Evolutionary conservation across 2,329 filamentous ascomycete genomes (phyloP).

Genomic region (Diaporthe destruens): DNA sequence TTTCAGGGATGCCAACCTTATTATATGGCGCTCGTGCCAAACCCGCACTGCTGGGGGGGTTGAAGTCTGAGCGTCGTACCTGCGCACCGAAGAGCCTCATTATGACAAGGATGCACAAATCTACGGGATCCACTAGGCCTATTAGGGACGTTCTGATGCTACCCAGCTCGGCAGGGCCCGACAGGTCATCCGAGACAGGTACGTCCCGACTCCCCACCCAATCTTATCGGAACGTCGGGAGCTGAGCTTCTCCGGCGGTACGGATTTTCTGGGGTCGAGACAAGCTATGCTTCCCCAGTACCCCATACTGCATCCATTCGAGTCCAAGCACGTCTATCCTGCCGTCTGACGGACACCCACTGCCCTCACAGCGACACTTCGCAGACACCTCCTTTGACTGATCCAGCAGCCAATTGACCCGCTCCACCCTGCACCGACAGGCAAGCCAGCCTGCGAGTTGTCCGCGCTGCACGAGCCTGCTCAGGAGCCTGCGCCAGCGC

Average conservation of each 20-base stretch:
- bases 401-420: background rate
- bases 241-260: constrained; percentile 32
- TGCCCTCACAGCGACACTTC: background rate
- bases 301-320: background rate
- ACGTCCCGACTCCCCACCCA: constrained; percentile 8
- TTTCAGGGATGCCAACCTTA: too few species aligned
- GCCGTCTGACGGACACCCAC: constrained; percentile 13
- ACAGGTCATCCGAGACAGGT: constrained; percentile 30
- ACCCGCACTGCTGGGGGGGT: background rate
- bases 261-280: constrained; percentile 33
- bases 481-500: background rate
- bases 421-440: background rate
- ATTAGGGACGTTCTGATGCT: constrained; percentile 13
- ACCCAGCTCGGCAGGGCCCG: constrained; percentile 34
- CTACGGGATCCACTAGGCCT: constrained; percentile 16
- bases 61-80: constrained; percentile 29
- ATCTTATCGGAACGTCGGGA: constrained; percentile 24
- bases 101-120: constrained; percentile 24
- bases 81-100: constrained; percentile 25
- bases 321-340: constrained; percentile 23
- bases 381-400: background rate
- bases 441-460: background rate
- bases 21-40: background rate
- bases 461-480: background rate
- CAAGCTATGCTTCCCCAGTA: constrained; percentile 7